Conservation (phyloP, 495 filamentous ascomycete genomes). For the Neurospora sublineolata region DNA sequence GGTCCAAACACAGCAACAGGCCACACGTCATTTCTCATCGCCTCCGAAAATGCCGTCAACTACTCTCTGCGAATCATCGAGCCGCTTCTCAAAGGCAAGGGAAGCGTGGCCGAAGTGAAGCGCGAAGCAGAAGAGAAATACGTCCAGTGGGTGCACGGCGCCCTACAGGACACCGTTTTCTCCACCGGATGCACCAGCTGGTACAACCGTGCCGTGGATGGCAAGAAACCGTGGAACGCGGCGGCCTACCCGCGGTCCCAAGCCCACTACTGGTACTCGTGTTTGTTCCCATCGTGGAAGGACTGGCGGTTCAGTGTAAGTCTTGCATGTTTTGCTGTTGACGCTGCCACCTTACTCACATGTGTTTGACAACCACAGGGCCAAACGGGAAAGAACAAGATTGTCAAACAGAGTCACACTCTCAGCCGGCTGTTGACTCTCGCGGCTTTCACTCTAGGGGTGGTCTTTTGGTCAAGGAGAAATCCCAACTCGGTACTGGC, state of each 20-base stretch:
- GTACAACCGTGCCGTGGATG: conserved; percentile 22
- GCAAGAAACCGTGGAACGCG: conserved; percentile 8
- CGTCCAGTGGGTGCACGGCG: conserved; percentile 13
- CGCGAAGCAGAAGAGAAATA: conserved; percentile 20
- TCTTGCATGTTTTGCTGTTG: background rate
- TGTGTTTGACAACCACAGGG: background rate
- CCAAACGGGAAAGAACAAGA: background rate
- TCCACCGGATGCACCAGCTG: conserved; percentile 25
- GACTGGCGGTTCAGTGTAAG: background rate
- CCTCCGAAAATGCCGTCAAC: conserved; percentile 28
- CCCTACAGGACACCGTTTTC: conserved; percentile 20
- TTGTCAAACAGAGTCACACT: background rate
- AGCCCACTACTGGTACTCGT: conserved; percentile 5
- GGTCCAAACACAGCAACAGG: conserved; percentile 35
- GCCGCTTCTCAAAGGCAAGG: conserved; percentile 26
- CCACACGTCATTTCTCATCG: conserved; percentile 29
- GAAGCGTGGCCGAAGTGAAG: conserved; percentile 23
- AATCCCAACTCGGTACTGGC: background rate
- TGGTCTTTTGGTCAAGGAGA: background rate
- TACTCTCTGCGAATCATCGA: conserved; percentile 19
- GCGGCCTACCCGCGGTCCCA: conserved; percentile 12
- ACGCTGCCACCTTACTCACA: background rate
- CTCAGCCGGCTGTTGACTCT: background rate
- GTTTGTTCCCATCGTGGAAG: conserved; percentile 2
- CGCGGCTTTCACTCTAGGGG: background rate